A percentile compares a stretch with the other conserved stretches of the same genome.
Conservation (phyloP, 371 early-diverging fungal genomes). For the Rhizomucor miehei region DNA sequence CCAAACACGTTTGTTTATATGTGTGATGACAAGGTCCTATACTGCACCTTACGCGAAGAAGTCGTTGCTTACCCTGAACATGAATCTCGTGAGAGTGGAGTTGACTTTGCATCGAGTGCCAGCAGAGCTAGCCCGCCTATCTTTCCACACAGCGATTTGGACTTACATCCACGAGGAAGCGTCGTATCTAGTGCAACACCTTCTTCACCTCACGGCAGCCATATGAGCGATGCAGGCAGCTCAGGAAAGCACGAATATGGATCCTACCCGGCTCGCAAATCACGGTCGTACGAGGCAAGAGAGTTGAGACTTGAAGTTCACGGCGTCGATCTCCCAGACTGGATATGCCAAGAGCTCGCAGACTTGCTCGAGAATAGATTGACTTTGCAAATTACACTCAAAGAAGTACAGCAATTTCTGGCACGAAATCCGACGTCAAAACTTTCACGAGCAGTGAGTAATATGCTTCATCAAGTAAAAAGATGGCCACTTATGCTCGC, state of each 20-base stretch:
- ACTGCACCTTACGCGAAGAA: slow-evolving; percentile 56
- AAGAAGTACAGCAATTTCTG: slow-evolving; percentile 67
- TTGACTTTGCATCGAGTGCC: slow-evolving; percentile 11
- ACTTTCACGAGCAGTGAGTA: slow-evolving; percentile 58
- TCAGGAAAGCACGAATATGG: neutral
- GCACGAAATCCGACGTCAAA: slow-evolving; percentile 67
- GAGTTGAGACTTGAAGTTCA: slow-evolving; percentile 69
- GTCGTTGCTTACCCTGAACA: slow-evolving; percentile 15
- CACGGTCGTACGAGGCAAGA: slow-evolving; percentile 37
- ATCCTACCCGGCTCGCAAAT: slow-evolving; percentile 1
- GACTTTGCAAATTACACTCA: slow-evolving; percentile 60
- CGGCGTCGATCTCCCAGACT: slow-evolving; percentile 68
- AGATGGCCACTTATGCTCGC: neutral
- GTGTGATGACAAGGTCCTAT: slow-evolving; percentile 54
- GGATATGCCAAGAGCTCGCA: slow-evolving; percentile 69
- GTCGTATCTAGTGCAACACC: neutral
- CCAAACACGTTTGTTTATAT: slow-evolving; percentile 72
- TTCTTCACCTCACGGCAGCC: neutral
- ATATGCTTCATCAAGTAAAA: neutral
- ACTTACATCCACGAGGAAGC: no score
- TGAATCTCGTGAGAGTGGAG: neutral
- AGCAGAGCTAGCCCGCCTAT: slow-evolving; percentile 3
- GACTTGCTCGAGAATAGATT: slow-evolving; percentile 62
- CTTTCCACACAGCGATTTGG: neutral
- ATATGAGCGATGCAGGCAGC: no score